Evolutionary conservation across 2,329 filamentous ascomycete species (phyloP), one percentile per base, ranked within the genome.

Genomic region (Trichoderma asperellum): DNA sequence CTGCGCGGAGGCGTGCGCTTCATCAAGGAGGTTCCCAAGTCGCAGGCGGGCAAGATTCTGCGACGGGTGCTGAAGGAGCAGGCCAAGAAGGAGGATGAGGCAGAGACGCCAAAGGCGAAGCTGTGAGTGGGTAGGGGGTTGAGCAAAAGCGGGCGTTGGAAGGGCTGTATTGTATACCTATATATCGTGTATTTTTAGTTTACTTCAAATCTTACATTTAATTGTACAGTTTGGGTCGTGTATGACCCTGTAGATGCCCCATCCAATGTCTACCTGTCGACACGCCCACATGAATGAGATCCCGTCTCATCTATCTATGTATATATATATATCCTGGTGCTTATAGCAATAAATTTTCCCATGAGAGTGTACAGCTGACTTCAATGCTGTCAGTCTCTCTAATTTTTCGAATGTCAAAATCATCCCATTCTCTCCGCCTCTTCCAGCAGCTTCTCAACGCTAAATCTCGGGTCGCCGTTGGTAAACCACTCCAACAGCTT

Each of bases 401-500:
- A 47, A 29, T 40, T 18, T 37, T 57, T 11, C 24, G 21, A 55
- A 16, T 18, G 35, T 8, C 43, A 37, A 29, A 53, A 37, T 21
- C 18, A 89, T 63, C 82, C 86, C 77, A 96, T 82, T 81, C 89
- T 93, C 86, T 98, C 94, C 0, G 93, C 90, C 84, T 98, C 95
- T 73, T 96, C 93, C 71, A 99, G 80, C 76, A 99, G 79, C 79
- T 90, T 89, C 79, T 97, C 92, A 7, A 99, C 86, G 73, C 88
- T 93, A 78, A 99, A 99, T 64, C 84, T 84, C 69, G 82, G 82
- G 80, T 97, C 94, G 0, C 95, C 96, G 27, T 83, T 85, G 0
- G 87, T 91, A 79, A 99, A 99, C 86, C 91, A 90, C 79, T 93
- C 89, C 77, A 98, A 79, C 77, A 99, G 78, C 79, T 86, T 86